These are phyloP conservation scores for Rhodosporidiobolus sp. DNA, from an alignment of 768 basidiomycete genomes.

Conservation along the genomic window DNA sequence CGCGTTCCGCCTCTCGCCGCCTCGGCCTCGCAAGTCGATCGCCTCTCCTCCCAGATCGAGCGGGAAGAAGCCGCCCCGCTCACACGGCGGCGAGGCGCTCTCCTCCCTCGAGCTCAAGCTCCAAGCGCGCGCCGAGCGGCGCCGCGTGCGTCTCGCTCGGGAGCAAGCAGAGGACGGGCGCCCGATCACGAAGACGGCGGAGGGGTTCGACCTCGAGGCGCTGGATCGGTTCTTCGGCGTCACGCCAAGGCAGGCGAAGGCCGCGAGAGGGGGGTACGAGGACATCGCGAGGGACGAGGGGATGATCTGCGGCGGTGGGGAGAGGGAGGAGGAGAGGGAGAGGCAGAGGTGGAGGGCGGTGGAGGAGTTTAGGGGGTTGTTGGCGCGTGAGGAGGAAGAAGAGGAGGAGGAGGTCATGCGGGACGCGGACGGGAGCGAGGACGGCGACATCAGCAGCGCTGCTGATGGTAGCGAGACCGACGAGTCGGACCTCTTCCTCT, in stretches of 20 bases:
- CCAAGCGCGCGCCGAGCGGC: background rate
- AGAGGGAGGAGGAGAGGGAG: background rate
- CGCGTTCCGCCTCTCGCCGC: background rate
- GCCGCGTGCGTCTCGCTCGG: background rate
- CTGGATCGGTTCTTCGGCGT: constrained; percentile 17
- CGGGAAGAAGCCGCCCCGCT: background rate
- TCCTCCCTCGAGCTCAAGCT: background rate
- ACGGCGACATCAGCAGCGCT: background rate
- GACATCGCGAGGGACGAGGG: background rate
- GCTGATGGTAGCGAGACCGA: background rate
- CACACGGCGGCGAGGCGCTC: background rate
- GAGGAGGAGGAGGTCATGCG: background rate
- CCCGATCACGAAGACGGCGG: background rate
- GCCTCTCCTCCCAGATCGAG: background rate
- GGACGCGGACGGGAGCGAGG: too few relatives aligned
- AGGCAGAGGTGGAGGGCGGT: background rate
- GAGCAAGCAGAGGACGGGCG: background rate
- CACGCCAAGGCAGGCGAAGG: constrained; percentile 4
- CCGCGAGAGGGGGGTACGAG: background rate
- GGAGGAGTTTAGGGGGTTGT: background rate
- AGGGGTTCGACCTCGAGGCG: constrained; percentile 2
- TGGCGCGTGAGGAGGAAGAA: background rate
- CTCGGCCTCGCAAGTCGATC: background rate
- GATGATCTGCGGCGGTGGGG: background rate
- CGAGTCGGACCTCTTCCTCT: background rate